A percentile compares a stretch with the other conserved stretches of the same genome.
These are phyloP conservation scores for Metschnikowia borealis DNA, from an alignment of 805 yeast genomes.

Conservation along the genomic window DNA sequence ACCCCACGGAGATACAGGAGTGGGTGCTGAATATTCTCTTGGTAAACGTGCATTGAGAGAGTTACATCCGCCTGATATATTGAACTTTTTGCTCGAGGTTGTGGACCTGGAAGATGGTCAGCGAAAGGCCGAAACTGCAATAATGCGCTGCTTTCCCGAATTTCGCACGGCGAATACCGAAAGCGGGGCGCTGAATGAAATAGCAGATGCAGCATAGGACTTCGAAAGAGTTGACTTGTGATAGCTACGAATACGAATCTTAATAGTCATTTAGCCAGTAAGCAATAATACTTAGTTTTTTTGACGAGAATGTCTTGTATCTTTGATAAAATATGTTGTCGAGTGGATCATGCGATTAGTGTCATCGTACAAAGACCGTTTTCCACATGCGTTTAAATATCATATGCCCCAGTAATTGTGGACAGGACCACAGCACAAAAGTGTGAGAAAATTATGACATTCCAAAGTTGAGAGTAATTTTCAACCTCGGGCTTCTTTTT, in stretches of 20 bases:
- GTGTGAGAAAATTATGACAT: background rate
- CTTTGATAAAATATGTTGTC: background rate
- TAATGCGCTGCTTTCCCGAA: constrained; percentile 14
- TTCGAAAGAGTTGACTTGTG: background rate
- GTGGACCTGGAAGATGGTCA: constrained; percentile 14
- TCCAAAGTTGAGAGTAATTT: background rate
- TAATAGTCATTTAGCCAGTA: background rate
- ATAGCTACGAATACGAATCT: background rate
- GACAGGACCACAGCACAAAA: constrained; percentile 1
- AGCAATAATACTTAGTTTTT: background rate
- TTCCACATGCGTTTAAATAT: constrained; percentile 1
- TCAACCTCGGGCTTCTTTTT: background rate
- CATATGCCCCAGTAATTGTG: background rate
- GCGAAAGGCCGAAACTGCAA: constrained; percentile 26
- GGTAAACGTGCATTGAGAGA: constrained; percentile 34
- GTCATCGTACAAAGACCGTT: background rate
- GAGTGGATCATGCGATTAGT: background rate
- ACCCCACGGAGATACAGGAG: constrained; percentile 14
- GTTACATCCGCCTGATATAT: constrained; percentile 27
- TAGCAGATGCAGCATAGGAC: constrained; percentile 23
- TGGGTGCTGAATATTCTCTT: constrained; percentile 22
- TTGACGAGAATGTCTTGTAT: background rate
- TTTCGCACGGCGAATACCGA: background rate
- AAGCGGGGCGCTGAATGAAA: constrained; percentile 15
- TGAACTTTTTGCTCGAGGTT: constrained; percentile 23